A percentile compares a stretch with the other conserved stretches of the same genome.
These are phyloP conservation scores for Rosa chinensis DNA, from an alignment of 306 rosid genomes.

Conservation along the genomic window DNA sequence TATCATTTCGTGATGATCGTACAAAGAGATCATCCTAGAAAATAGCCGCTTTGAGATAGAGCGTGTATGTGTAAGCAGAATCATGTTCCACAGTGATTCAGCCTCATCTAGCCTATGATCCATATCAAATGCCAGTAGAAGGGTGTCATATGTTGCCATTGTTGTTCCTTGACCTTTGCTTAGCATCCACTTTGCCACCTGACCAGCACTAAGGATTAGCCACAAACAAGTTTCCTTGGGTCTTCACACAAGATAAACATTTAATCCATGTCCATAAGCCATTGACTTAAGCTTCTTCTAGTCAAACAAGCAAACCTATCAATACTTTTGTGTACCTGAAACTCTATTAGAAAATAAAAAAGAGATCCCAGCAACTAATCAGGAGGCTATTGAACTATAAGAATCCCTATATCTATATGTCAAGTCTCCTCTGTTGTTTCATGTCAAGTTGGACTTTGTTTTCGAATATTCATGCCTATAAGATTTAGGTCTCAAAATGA, in stretches of 20 bases:
- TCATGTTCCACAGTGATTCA: constrained; percentile 95
- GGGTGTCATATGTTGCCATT: constrained; percentile 88
- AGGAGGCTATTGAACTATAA: not conserved
- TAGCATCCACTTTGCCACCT: constrained; percentile 98
- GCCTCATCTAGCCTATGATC: constrained; percentile 87
- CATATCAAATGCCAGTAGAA: constrained; percentile 86
- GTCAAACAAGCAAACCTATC: not conserved
- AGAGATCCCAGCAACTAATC: not conserved
- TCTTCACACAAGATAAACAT: not conserved
- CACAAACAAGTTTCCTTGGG: not conserved
- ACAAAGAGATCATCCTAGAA: constrained; percentile 82
- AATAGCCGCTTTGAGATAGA: constrained; percentile 75
- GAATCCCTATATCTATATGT: not conserved
- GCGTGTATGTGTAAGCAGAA: constrained; percentile 66
- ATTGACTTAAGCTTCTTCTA: not conserved
- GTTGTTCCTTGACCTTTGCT: constrained; percentile 96
- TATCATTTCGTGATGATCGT: constrained; percentile 68
- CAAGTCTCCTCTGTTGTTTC: not conserved
- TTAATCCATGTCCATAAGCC: not conserved
- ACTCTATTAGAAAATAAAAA: not conserved
- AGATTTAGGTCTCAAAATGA: not conserved
- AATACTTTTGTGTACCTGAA: not conserved
- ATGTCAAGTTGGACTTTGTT: not conserved
- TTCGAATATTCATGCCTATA: not conserved
- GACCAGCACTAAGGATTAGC: constrained; percentile 25